These are phyloP conservation scores for Aspergillus incahuasiensis DNA, from an alignment of 495 filamentous ascomycete genomes.

Conservation along the genomic window DNA sequence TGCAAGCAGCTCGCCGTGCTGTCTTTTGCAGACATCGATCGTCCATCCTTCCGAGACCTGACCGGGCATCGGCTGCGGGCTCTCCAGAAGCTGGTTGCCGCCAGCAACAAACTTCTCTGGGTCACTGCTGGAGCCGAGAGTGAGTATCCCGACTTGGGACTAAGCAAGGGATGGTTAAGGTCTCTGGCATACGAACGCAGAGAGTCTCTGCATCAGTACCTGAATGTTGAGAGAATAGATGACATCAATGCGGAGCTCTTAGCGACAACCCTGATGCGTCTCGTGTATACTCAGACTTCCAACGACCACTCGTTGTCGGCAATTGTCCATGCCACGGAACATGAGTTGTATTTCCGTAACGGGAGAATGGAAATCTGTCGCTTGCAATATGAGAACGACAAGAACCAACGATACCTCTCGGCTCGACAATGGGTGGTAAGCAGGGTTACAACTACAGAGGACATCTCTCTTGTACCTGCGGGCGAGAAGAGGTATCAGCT, in stretches of 20 bases:
- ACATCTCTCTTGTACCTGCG: neutral
- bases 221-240: neutral
- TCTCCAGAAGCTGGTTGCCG: neutral
- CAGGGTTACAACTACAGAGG: neutral
- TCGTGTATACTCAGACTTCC: neutral
- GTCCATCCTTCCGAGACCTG: neutral
- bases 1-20: neutral
- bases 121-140: conserved; percentile 9
- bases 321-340: neutral
- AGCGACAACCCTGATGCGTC: conserved; percentile 3
- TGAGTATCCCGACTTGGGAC: neutral
- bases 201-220: neutral
- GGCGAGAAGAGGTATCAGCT: neutral
- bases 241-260: neutral
- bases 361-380: conserved; percentile 1
- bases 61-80: neutral
- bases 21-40: neutral
- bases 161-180: conserved; percentile 9
- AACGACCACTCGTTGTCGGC: neutral
- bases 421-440: neutral
- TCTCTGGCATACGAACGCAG: neutral
- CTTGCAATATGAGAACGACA: neutral
- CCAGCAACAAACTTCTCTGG: conserved; percentile 5
- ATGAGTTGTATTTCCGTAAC: conserved; percentile 1
- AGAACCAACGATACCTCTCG: conserved; percentile 1